phyloP scores from a whole-genome alignment of 2,329 filamentous ascomycete species.

The Ceratocystis smalleyi region DNA sequence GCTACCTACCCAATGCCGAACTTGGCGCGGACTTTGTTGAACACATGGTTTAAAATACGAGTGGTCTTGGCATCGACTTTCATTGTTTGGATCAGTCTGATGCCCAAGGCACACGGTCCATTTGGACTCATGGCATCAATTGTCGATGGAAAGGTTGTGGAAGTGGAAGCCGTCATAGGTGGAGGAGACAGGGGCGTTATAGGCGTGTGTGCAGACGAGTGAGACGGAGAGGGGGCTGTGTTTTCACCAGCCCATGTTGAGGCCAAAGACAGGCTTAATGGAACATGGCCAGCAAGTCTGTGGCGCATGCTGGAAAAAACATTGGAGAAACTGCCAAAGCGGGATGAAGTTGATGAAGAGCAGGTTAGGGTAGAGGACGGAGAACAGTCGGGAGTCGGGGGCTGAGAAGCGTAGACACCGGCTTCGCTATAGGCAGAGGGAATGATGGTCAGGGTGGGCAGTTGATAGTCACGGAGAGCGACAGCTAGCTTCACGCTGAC shows the following conservation, averaged over 20 bases:
- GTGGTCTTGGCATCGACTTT: slow-evolving; percentile 33
- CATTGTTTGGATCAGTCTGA: slow-evolving; percentile 36
- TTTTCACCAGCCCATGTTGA: slow-evolving; percentile 4
- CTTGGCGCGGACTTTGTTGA: slow-evolving; percentile 38
- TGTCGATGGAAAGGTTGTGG: slow-evolving; percentile 27
- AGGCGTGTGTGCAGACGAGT: slow-evolving; percentile 24
- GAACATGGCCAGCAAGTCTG: slow-evolving; percentile 19
- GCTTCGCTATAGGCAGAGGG: slow-evolving; percentile 6
- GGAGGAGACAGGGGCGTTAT: slow-evolving; percentile 28
- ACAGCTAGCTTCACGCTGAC: slow-evolving; percentile 44
- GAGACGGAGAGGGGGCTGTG: slow-evolving; percentile 17
- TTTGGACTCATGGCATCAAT: slow-evolving; percentile 23
- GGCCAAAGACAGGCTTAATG: not conserved
- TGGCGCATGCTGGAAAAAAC: slow-evolving; percentile 24
- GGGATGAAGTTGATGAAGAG: slow-evolving; percentile 20
- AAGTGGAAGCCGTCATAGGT: slow-evolving; percentile 36
- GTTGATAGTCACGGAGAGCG: slow-evolving; percentile 39
- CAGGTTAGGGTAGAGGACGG: slow-evolving; percentile 18
- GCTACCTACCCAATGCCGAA: slow-evolving; percentile 20
- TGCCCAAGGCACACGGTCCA: slow-evolving; percentile 29
- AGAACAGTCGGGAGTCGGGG: slow-evolving; percentile 24
- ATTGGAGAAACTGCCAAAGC: slow-evolving; percentile 22
- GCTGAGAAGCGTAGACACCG: slow-evolving; percentile 14
- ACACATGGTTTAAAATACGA: slow-evolving; percentile 31
- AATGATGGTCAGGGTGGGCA: slow-evolving; percentile 23